These are phyloP conservation scores for Dalechampia spathulata DNA, from an alignment of 441 rosid species.

Conservation along the genomic window DNA sequence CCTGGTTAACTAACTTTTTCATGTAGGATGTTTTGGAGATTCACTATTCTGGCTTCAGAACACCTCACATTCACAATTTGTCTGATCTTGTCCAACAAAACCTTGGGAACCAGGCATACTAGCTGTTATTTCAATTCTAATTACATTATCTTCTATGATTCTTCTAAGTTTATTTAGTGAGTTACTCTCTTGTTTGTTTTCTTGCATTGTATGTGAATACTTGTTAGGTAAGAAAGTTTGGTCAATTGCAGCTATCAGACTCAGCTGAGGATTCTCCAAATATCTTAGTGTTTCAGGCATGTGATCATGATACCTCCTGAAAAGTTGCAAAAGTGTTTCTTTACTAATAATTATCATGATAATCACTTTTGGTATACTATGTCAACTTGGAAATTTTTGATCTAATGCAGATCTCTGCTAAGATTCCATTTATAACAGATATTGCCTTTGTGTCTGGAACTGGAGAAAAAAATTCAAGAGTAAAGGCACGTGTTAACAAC, in stretches of 20 bases:
- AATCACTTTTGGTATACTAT: conserved; percentile 7
- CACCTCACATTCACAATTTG: conserved; percentile 90
- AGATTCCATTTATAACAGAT: conserved; percentile 67
- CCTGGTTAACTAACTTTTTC: conserved; percentile 13
- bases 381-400: conserved; percentile 6
- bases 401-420: conserved; percentile 64
- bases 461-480: conserved; percentile 35
- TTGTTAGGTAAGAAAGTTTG: conserved; percentile 54
- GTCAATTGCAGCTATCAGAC: conserved; percentile 71
- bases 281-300: conserved; percentile 87
- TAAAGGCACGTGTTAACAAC: conserved; percentile 61
- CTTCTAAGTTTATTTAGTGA: neutral
- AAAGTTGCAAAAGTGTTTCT: neutral
- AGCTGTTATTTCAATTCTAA: conserved; percentile 6
- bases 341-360: conserved; percentile 6
- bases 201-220: conserved; percentile 14
- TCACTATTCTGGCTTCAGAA: conserved; percentile 89
- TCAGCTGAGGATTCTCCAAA: conserved; percentile 58
- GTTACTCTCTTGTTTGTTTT: conserved; percentile 7
- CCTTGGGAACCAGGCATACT: conserved; percentile 69
- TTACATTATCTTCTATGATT: neutral
- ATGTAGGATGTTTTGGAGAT: conserved; percentile 63
- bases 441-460: conserved; percentile 75
- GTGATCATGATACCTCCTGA: neutral
- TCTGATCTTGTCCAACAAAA: conserved; percentile 81